A percentile compares a stretch with the other conserved stretches of the same genome.
phyloP scores from a whole-genome alignment of 2,329 filamentous ascomycete genomes.

The Grosmannia huntii region DNA sequence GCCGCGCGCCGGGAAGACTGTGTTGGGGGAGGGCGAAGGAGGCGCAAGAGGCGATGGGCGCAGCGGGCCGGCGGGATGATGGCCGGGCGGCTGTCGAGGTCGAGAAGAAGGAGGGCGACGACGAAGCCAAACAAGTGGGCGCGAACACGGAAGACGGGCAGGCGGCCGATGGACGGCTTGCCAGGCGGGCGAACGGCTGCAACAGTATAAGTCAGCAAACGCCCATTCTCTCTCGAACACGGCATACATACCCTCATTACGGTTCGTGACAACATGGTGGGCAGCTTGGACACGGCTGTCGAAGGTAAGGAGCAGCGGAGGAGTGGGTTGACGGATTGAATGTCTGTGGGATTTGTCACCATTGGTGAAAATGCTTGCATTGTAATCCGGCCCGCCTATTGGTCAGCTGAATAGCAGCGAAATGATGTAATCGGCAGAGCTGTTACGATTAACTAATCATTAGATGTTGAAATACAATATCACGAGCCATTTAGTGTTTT shows the following conservation, averaged over 20 bases:
- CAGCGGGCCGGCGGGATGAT: neutral
- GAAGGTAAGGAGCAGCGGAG: neutral
- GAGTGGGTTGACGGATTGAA: neutral
- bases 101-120: neutral
- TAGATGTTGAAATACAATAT: too few relatives aligned
- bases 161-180: neutral
- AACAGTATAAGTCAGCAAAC: neutral
- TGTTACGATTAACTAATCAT: too few relatives aligned
- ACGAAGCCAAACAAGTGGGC: neutral
- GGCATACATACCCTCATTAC: slow-evolving; percentile 4
- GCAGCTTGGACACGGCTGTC: neutral
- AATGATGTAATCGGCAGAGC: neutral
- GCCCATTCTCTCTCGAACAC: neutral
- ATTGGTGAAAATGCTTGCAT: neutral
- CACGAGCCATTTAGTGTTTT: too few relatives aligned
- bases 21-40: neutral
- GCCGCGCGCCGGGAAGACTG: neutral
- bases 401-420: neutral
- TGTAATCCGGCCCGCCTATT: neutral
- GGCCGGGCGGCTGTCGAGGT: neutral
- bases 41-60: neutral
- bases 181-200: slow-evolving; percentile 7
- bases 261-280: slow-evolving; percentile 10
- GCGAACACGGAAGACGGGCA: neutral
- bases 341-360: neutral